Conservation (phyloP, 164 flowering plant genomes). For the Umbilicus rupestris region DNA sequence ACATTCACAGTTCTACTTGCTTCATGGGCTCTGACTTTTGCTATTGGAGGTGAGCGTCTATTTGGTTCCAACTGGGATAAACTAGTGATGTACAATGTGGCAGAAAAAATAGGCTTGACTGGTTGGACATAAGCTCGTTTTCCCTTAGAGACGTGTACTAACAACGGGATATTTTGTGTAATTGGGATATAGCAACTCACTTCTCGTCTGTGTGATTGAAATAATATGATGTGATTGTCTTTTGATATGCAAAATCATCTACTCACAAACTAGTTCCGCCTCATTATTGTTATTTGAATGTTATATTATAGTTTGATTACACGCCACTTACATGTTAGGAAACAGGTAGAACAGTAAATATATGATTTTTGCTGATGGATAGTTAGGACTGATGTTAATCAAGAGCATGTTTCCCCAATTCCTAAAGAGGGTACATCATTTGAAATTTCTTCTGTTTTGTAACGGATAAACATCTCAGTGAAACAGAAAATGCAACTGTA, state of each 20-base stretch:
- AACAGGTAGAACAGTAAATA: too few relatives aligned
- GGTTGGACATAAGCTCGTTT: conserved; percentile 29
- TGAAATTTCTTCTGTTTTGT: too few relatives aligned
- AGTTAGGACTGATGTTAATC: too few relatives aligned
- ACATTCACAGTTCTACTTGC: conserved; percentile 40
- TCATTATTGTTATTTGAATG: too few relatives aligned
- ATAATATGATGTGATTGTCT: not conserved
- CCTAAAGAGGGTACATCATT: too few relatives aligned
- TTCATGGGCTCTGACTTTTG: conserved; percentile 78
- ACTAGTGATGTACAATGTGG: conserved; percentile 79
- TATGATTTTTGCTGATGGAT: too few relatives aligned
- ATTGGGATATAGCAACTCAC: not conserved
- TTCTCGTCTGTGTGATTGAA: not conserved
- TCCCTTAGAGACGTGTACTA: not conserved
- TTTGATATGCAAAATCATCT: not conserved
- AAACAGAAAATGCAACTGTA: too few relatives aligned
- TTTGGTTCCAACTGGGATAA: conserved; percentile 67
- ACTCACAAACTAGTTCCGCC: too few relatives aligned
- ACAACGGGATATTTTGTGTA: not conserved
- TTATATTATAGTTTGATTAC: too few relatives aligned
- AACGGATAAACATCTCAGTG: too few relatives aligned
- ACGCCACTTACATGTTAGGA: too few relatives aligned
- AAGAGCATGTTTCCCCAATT: too few relatives aligned
- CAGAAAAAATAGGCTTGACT: conserved; percentile 52
- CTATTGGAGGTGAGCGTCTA: conserved; percentile 71